These are phyloP conservation scores for Hansenula lynferdii DNA, from an alignment of 1,139 yeast genomes.

Conservation along the genomic window DNA sequence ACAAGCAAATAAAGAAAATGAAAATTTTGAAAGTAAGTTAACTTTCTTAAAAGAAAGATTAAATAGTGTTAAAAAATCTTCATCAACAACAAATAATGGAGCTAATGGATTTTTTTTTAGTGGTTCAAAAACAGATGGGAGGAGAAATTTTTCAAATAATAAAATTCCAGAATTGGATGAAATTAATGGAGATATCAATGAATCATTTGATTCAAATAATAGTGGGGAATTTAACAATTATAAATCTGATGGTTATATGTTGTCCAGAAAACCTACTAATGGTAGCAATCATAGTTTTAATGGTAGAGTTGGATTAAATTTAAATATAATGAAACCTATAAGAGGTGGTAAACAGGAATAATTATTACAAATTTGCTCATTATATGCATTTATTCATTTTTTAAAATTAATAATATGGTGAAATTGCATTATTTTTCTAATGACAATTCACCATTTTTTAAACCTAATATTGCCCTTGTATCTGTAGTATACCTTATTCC, in stretches of 20 bases:
- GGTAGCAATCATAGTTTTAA: constrained; percentile 4
- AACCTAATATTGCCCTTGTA: constrained; percentile 74
- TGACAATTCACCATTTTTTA: constrained; percentile 72
- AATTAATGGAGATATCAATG: constrained; percentile 1
- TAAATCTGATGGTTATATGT: neutral
- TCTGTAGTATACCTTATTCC: constrained; percentile 80
- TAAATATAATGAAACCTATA: constrained; percentile 62
- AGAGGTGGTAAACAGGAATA: constrained; percentile 42
- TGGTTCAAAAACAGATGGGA: too few species aligned
- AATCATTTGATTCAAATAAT: neutral
- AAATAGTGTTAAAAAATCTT: constrained; percentile 21
- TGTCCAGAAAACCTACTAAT: constrained; percentile 4
- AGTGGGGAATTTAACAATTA: constrained; percentile 1
- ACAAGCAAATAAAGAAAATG: constrained; percentile 44
- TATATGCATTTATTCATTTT: neutral
- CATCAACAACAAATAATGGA: neutral
- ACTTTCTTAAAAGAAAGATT: constrained; percentile 39
- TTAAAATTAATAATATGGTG: neutral
- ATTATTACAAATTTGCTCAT: neutral
- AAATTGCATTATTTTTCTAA: constrained; percentile 36
- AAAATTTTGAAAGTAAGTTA: constrained; percentile 49
- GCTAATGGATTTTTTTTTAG: neutral
- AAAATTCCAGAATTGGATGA: constrained; percentile 6
- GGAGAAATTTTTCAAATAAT: constrained; percentile 1
- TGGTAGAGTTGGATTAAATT: constrained; percentile 38